Base-by-base conservation (phyloP, 306 rosid genomes). In the Trifolium repens region DNA sequence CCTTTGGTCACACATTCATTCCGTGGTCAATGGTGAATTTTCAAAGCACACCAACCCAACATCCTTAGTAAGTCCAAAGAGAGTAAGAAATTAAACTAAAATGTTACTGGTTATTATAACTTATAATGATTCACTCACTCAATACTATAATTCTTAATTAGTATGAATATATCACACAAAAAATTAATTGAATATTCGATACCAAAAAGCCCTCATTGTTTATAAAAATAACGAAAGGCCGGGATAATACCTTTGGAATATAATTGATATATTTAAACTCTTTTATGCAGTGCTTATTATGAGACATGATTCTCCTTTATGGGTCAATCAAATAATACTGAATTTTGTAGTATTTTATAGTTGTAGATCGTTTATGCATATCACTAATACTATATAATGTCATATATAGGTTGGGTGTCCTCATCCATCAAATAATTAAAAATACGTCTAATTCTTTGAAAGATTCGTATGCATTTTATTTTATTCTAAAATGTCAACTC, bases 281-380 rank as follows among this genome's bases (percentile, higher is more conserved):
- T 15, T 34, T 63, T 49, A 1, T 40, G 2, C 40, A 43, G 63
- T 60, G 64, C 17, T 42, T 71, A 50, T 83, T 77, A 77, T 67
- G 76, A 66, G 88, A 84, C 90, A 86, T 63, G 84, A 86, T 86
- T 86, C 84, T 84, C 75, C 86, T 86, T 84, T 86, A 63, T 71
- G 73, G 54, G 75, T 75, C 74, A 72, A 68, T 55, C 39, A 72
- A 80, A 69, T 70, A 77, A 76, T 72, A 69, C 61, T 61, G 57
- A 76, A 62, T 63, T 14, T 14, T 78, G 73, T 27, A 66, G 76
- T 78, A 78, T 76, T 81, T 65, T 75, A 81, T 78, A 71, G 70
- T 70, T 49, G 76, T 40, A 47, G 84, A 81, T 72, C 40, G 63
- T 22, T 60, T 71, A 57, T 68, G 74, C 19, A 73, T 77, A 67